Percentiles rank a stretch among this genome's conserved stretches.
These are phyloP conservation scores for Melocanna baccifera DNA, from an alignment of 176 grass and related monocot species.

Conservation along the genomic window DNA sequence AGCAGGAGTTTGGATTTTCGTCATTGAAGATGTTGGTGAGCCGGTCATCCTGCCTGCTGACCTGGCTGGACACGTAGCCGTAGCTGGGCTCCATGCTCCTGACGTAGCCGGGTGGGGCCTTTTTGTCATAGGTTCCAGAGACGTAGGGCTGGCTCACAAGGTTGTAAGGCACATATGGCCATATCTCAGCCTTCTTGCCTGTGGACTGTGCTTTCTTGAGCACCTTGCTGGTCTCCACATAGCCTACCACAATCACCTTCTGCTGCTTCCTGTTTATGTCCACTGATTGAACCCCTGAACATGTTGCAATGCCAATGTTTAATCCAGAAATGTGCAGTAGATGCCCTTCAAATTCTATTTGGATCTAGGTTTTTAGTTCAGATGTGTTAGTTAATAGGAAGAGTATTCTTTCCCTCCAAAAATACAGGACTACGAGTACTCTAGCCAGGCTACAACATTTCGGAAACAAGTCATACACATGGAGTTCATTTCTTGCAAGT, in stretches of 20 bases:
- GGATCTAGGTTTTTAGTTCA: neutral
- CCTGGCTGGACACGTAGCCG: constrained; percentile 17
- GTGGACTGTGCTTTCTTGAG: constrained; percentile 52
- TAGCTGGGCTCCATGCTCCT: constrained; percentile 39
- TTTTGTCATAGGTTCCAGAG: constrained; percentile 50
- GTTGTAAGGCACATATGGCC: constrained; percentile 62
- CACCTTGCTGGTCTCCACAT: constrained; percentile 51
- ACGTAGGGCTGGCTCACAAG: constrained; percentile 48
- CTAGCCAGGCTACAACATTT: neutral
- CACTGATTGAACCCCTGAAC: constrained; percentile 59
- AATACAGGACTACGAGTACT: too few species aligned
- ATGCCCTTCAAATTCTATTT: neutral
- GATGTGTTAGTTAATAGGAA: neutral
- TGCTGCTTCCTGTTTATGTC: constrained; percentile 60
- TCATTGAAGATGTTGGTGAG: constrained; percentile 63
- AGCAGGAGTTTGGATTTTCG: constrained; percentile 54
- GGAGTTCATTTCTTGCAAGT: neutral
- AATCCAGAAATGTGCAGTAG: neutral
- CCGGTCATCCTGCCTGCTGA: constrained; percentile 34
- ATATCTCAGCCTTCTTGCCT: constrained; percentile 64
- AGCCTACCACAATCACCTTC: constrained; percentile 57
- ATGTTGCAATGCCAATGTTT: neutral
- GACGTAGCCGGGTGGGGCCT: constrained; percentile 54
- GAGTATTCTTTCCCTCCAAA: neutral
- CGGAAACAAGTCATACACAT: neutral